Evolutionary conservation across 2,329 filamentous ascomycete species (phyloP).

Genomic region (Xenoacremonium recifei): DNA sequence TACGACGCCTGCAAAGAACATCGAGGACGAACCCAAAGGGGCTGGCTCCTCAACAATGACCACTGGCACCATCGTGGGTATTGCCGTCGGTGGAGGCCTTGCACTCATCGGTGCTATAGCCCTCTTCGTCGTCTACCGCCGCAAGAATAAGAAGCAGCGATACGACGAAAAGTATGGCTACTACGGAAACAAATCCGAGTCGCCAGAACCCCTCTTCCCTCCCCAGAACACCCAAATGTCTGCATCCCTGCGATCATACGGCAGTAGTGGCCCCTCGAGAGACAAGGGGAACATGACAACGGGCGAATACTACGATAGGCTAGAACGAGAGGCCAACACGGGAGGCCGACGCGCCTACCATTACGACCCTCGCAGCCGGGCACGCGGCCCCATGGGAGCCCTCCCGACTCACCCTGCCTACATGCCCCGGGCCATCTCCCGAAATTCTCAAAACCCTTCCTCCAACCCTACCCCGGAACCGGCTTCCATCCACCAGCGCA

Average conservation of each 20-base stretch:
- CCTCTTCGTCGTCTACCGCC: constrained; percentile 49
- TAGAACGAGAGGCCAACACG: constrained; percentile 27
- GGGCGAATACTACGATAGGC: constrained; percentile 39
- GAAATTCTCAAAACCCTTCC: neutral
- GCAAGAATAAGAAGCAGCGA: constrained; percentile 25
- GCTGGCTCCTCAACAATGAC: constrained; percentile 35
- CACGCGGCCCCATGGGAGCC: constrained; percentile 24
- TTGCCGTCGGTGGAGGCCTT: constrained; percentile 45
- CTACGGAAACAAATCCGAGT: constrained; percentile 9
- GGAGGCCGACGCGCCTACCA: constrained; percentile 21
- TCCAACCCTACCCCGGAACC: constrained; percentile 1
- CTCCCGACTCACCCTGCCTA: constrained; percentile 51
- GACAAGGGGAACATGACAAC: constrained; percentile 28
- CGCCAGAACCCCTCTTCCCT: constrained; percentile 20
- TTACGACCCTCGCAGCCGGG: constrained; percentile 23
- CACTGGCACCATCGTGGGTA: constrained; percentile 52
- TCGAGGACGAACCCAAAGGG: constrained; percentile 23
- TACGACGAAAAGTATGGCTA: constrained; percentile 8
- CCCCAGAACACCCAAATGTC: constrained; percentile 24
- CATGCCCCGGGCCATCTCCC: constrained; percentile 34
- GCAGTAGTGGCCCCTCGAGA: constrained; percentile 18
- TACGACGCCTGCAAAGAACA: constrained; percentile 30
- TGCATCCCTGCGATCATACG: constrained; percentile 18
- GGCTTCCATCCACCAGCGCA: constrained; percentile 7
- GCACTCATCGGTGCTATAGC: constrained; percentile 40